Percentiles rank a stretch among this genome's conserved stretches.
phyloP scores from a whole-genome alignment of 2,329 filamentous ascomycete genomes.

The Botrytis pseudocinerea region DNA sequence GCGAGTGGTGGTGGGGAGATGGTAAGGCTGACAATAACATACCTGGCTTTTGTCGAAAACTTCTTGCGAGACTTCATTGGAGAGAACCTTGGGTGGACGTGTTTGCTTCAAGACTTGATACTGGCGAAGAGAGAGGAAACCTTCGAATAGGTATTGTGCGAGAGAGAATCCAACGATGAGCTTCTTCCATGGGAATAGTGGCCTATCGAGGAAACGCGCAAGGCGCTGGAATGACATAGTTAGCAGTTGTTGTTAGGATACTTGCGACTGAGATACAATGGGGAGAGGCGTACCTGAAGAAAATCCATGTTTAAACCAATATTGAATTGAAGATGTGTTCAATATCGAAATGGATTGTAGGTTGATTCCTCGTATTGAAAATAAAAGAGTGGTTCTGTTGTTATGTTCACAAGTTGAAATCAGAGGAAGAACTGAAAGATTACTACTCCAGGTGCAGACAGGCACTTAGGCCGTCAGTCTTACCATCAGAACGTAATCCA shows the following conservation, averaged over 20 bases:
- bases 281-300: slow-evolving; percentile 38
- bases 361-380: background rate
- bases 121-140: slow-evolving; percentile 85
- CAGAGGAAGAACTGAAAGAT: background rate
- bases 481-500: background rate
- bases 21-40: slow-evolving; percentile 31
- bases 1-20: slow-evolving; percentile 18
- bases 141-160: slow-evolving; percentile 87
- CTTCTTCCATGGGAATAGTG: slow-evolving; percentile 95
- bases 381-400: slow-evolving; percentile 16
- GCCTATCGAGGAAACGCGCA: slow-evolving; percentile 83
- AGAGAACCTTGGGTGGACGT: slow-evolving; percentile 80
- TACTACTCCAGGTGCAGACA: background rate
- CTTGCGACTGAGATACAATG: background rate
- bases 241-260: slow-evolving; percentile 25
- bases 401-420: slow-evolving; percentile 3
- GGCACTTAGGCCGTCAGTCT: background rate
- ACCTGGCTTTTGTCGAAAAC: slow-evolving; percentile 93
- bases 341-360: background rate
- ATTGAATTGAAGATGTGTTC: background rate
- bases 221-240: slow-evolving; percentile 57
- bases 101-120: slow-evolving; percentile 81
- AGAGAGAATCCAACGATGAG: slow-evolving; percentile 93
- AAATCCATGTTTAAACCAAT: slow-evolving; percentile 39
- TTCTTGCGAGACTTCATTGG: slow-evolving; percentile 83